phyloP scores from a whole-genome alignment of 257 asterid species.

The Solanum appendiculatum region DNA sequence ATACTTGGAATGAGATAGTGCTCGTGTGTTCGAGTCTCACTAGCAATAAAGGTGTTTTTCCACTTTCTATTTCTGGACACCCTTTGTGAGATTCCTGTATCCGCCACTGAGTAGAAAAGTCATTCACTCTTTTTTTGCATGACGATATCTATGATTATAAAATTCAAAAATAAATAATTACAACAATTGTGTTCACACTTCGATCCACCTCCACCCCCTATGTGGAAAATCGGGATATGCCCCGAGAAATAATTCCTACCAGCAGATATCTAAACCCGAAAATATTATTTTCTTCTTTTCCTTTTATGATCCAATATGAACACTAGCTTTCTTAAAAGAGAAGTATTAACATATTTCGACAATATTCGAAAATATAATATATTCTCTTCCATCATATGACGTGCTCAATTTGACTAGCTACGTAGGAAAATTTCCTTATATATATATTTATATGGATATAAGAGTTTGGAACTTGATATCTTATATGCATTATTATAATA shows the following conservation, averaged over 20 bases:
- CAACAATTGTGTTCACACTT: background rate
- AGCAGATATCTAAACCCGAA: background rate
- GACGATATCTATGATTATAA: background rate
- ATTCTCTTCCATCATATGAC: background rate
- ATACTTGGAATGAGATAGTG: too few relatives aligned
- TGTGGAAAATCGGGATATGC: background rate
- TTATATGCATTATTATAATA: background rate
- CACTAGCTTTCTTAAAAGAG: background rate
- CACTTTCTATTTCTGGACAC: too few relatives aligned
- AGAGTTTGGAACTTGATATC: background rate
- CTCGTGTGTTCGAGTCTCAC: too few relatives aligned
- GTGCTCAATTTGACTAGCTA: background rate
- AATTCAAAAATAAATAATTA: background rate
- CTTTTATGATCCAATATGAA: background rate
- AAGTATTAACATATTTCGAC: background rate
- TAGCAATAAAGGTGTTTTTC: too few relatives aligned
- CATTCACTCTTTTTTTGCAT: background rate
- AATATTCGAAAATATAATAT: background rate
- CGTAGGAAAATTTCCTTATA: background rate
- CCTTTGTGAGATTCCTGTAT: too few relatives aligned
- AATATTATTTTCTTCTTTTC: too few relatives aligned
- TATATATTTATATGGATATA: background rate
- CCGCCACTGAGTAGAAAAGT: too few relatives aligned
- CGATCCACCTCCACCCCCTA: background rate
- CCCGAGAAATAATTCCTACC: background rate